Evolutionary conservation across 148 eudicot genomes (phyloP), one percentile per base, ranked within the genome.

Genomic region (Persicaria maculosa): DNA sequence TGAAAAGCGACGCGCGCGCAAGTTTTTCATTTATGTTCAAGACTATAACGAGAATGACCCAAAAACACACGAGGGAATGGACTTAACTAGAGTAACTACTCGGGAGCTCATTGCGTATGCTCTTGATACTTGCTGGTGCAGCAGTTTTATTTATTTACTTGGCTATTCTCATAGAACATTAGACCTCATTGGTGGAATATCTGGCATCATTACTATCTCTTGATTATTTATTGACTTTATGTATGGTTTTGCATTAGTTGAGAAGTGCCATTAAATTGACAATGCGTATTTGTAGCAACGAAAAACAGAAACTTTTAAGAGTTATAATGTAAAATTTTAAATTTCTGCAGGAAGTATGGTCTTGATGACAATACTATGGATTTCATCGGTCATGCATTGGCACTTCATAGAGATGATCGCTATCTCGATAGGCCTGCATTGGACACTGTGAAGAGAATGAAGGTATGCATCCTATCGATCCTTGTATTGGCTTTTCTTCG

Each of bases 361-460:
- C 98, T 95, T 75, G 91, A 86, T 86, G 97, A 88, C 79, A 90
- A 92, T 83, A 95, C 97, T 71, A 76, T 90, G 74, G 98, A 95
- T 77, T 92, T 92, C 77, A 95, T 95, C 77, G 97, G 98, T 79
- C 98, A 95, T 79, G 87, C 98, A 45, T 55, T 92, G 86, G 97
- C 98, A 53, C 93, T 92, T 74, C 96, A 91, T 80, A 88, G 92
- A 80, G 96, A 95, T 85, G 98, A 95, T 78, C 83, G 82, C 47
- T 95, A 88, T 81, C 88, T 95, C 57, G 64, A 86, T 68, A 90
- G 87, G 84, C 98, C 97, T 72, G 98, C 98, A 2, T 43, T 95
- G 69, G 98, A 92, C 57, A 91, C 96, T 47, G 98, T 95, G 81
- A 88, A 92, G 84, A 95, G 96, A 81, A 92, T 95, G 92, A 95